Base-by-base conservation (phyloP, 345 rosid genomes). In the Pugionium cornutum region DNA sequence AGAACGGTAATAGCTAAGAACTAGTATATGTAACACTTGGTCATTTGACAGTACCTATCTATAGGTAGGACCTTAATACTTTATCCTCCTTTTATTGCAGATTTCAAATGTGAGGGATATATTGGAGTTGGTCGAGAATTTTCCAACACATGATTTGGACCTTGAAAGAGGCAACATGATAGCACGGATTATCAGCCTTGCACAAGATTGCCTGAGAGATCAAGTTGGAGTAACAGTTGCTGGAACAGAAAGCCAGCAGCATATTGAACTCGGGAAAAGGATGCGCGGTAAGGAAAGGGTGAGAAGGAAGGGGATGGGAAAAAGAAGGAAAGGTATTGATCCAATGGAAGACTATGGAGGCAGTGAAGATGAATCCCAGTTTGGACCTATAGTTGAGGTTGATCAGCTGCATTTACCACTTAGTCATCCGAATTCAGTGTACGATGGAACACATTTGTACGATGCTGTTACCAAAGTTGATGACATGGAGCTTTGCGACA, bases 121-220 rank as follows among this genome's bases (percentile, higher is more conserved):
- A 73, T 79, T 86, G 5, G 80, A 81, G 67, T 65, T 91, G 70
- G 96, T 94, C 3, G 97, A 91, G 64, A 76, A 83, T 60, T 91
- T 88, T 76, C 64, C 80, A 1, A 77, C 69, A 36, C 75, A 82
- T 63, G 97, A 91, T 34, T 74, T 91, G 74, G 89, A 86, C 70
- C 79, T 82, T 60, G 85, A 79, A 31, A 89, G 89, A 69, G 67
- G 74, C 54, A 88, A 86, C 43, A 83, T 83, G 67, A 78, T 91
- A 57, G 59, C 91, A 48, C 82, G 84, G 72, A 83, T 91, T 53
- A 83, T 88, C 66, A 76, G 74, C 69, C 88, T 91, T 37, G 91
- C 85, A 2, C 94, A 86, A 72, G 95, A 86, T 64, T 91, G 94
- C 72, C 68, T 91, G 79, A 77, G 94, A 60, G 96, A 87, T 77